Base-by-base conservation (phyloP, 257 asterid species). In the Craterostigma plantagineum region DNA sequence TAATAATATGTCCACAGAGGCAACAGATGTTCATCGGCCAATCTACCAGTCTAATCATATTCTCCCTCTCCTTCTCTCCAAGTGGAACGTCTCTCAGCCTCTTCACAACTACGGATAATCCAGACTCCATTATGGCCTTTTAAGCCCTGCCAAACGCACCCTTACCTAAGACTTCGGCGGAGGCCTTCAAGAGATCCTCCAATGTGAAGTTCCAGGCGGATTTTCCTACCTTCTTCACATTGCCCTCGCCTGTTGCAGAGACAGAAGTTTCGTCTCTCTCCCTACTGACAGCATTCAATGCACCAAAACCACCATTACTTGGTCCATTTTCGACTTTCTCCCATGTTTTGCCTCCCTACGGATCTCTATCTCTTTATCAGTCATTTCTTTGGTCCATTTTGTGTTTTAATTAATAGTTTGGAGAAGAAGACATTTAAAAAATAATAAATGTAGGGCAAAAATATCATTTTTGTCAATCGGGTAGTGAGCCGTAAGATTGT, bases 101-200 rank as follows among this genome's bases (percentile, higher is more conserved):
- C 74, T 87, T 87, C 57, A 83, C 98, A 11, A 72, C 95, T 57
- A 87, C 81, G 1, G 73, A 65, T 12, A 69, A 35, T 11, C 93
- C 91, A 0, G 47, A 51, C 51, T 70, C 93, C 38, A 87, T 62
- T 33, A 70, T 80, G 6, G 93, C 98, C 61, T 87, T 87, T 45
- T 87, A 87, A 0, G 95, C 73, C 0, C 95, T 82, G 9, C 95
- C 98, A 37, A 76, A 66, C 0, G 91, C 74, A 10, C 98, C 98
- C 55, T 79, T 87, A 42, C 97, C 97, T 59, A 87, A 58, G 58
- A 87, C 97, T 70, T 87, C 97, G 0, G 96, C 96, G 4, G 95
- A 87, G 7, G 98, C 95, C 59, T 57, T 82, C 71, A 87, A 50
- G 43, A 87, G 68, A 68, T 79, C 93, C 16, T 87, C 95, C 70